These are phyloP conservation scores for Ceratobasidium sp. DNA, from an alignment of 1,284 basidiomycete species.

Conservation along the genomic window DNA sequence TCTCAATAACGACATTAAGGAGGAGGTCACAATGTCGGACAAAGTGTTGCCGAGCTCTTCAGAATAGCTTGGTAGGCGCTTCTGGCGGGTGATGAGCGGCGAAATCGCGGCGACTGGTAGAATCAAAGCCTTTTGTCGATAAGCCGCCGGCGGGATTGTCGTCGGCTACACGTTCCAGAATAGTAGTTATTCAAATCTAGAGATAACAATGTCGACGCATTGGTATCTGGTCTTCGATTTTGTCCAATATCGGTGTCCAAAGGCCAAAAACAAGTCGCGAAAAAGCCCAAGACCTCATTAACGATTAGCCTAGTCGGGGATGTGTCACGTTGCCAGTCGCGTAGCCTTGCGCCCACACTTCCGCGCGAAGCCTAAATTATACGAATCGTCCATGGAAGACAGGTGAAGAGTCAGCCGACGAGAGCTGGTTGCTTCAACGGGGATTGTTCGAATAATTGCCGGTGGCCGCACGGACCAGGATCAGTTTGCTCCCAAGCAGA, in stretches of 20 bases:
- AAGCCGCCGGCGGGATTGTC: not conserved
- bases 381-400: constrained; percentile 15
- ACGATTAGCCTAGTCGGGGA: too few relatives aligned
- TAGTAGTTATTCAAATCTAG: not conserved
- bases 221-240: too few relatives aligned
- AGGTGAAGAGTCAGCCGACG: constrained; percentile 29
- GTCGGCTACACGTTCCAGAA: not conserved
- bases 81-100: constrained; percentile 34
- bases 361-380: not conserved
- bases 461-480: not conserved
- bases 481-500: not conserved
- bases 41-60: not conserved
- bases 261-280: not conserved
- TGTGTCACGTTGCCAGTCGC: not conserved
- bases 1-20: not conserved
- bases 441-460: constrained; percentile 37
- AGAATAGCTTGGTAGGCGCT: not conserved
- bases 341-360: not conserved
- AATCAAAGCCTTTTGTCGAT: not conserved
- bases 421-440: constrained; percentile 7
- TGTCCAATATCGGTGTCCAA: too few relatives aligned
- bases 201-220: too few relatives aligned
- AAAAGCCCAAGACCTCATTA: not conserved
- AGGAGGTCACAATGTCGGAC: constrained; percentile 8
- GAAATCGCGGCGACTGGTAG: constrained; percentile 33